phyloP scores from a whole-genome alignment of 2,329 filamentous ascomycete species.

The Nemania abortiva region DNA sequence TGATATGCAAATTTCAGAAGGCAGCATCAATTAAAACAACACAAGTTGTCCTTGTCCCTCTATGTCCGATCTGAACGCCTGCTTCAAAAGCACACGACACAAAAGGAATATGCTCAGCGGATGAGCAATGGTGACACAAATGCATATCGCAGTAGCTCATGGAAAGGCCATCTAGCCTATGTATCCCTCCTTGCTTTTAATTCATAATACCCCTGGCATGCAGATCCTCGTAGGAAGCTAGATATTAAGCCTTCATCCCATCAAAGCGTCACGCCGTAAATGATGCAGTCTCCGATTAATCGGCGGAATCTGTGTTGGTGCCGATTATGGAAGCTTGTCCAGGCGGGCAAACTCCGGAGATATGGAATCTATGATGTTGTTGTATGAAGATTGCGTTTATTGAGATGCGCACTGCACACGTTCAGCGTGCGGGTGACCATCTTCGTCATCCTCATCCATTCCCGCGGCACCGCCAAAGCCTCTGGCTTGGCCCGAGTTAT shows the following conservation, averaged over 20 bases:
- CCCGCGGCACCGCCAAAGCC: slow-evolving; percentile 73
- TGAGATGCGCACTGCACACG: slow-evolving; percentile 89
- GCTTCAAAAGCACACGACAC: slow-evolving; percentile 46
- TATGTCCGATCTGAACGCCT: slow-evolving; percentile 53
- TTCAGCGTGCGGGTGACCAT: slow-evolving; percentile 79
- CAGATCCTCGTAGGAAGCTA: slow-evolving; percentile 41
- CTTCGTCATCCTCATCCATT: slow-evolving; percentile 83
- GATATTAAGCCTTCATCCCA: slow-evolving; percentile 44
- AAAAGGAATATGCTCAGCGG: slow-evolving; percentile 36
- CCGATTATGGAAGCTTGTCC: slow-evolving; percentile 35
- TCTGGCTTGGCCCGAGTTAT: slow-evolving; percentile 74
- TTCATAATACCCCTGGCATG: slow-evolving; percentile 41
- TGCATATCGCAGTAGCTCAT: slow-evolving; percentile 37
- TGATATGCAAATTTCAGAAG: slow-evolving; percentile 18
- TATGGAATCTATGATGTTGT: slow-evolving; percentile 27
- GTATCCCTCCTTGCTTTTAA: slow-evolving; percentile 32
- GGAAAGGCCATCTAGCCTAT: slow-evolving; percentile 17
- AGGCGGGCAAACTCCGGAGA: slow-evolving; percentile 14
- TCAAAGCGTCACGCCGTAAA: slow-evolving; percentile 50
- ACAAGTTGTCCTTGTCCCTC: slow-evolving; percentile 47
- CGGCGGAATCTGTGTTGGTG: slow-evolving; percentile 7
- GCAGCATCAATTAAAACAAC: slow-evolving; percentile 44
- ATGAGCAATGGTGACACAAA: slow-evolving; percentile 21
- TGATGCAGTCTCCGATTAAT: slow-evolving; percentile 45
- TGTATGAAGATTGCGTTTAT: slow-evolving; percentile 59